Base-by-base conservation (phyloP, 106 monocot genomes). In the Dioscorea dumetorum region DNA sequence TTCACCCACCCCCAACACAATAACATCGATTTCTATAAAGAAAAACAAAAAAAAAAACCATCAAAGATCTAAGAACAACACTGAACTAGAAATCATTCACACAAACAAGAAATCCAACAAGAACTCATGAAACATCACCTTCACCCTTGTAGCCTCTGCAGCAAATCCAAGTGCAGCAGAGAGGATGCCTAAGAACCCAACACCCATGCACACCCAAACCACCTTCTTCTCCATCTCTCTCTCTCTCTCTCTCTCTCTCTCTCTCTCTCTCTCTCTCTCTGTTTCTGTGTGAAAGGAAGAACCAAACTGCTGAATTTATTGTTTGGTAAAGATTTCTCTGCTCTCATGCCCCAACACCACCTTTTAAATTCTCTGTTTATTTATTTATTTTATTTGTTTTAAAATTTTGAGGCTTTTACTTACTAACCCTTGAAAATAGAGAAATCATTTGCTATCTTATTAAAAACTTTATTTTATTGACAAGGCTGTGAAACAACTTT, bases 61-160 rank as follows among this genome's bases (percentile, higher is more conserved):
- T 0, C 54, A 56, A 16, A 56, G 54, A 56, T 18, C n/a, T 11
- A 16, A 19, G 22, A 7, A 22, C 61, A 5, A 28, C 3, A 28
- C 2, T 28, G 3, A 28, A 50, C 21, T 4, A 18, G 23, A 67
- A 24, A 49, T 50, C 14, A 34, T 35, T 48, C 11, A 8, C 14
- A 17, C 3, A 49, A 49, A 20, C 17, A n/a, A 24, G 54, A 54
- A 54, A 19, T 41, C 41, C 5, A 54, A 19, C 54, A 34, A 34
- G 33, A 63, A 18, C 33, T 32, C 32, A 16, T 63, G 16, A 63
- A 35, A 17, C 21, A 22, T 64, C 18, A 77, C 77, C 78, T 67
- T 78, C 33, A 67, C 35, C 52, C 72, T 78, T 24, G 64, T 78
- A 12, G 67, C 66, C 67, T 78, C 78, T 48, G 78, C 78, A 41